These are phyloP conservation scores for Cryoendolithus antarcticus DNA, from an alignment of 2,329 filamentous ascomycete genomes.

Conservation along the genomic window DNA sequence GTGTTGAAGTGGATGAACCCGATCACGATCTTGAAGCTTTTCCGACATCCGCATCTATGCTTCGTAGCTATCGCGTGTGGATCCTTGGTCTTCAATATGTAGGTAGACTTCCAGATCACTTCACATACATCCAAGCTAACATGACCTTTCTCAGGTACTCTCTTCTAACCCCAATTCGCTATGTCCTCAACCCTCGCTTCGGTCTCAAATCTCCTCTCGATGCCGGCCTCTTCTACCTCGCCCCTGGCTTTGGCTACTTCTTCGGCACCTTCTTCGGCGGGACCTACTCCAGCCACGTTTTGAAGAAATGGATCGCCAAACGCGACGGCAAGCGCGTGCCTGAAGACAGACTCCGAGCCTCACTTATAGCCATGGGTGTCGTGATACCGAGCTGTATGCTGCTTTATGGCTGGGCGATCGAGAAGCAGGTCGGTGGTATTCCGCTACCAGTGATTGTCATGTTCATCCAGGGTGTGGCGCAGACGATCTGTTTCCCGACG, in stretches of 20 bases:
- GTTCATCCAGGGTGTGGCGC: constrained; percentile 61
- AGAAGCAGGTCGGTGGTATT: constrained; percentile 43
- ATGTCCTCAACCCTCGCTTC: constrained; percentile 64
- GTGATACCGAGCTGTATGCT: constrained; percentile 51
- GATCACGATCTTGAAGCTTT: constrained; percentile 49
- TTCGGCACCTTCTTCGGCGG: constrained; percentile 60
- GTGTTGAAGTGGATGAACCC: constrained; percentile 57
- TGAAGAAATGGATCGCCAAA: constrained; percentile 51
- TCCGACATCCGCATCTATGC: constrained; percentile 57
- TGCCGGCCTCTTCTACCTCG: constrained; percentile 61
- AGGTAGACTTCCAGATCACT: too few species aligned
- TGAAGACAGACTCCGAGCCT: constrained; percentile 54
- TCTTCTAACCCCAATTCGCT: constrained; percentile 53
- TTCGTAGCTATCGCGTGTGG: constrained; percentile 48
- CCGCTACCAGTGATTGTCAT: constrained; percentile 57
- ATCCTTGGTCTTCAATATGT: constrained; percentile 61
- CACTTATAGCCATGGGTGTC: constrained; percentile 43
- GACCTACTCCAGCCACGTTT: constrained; percentile 54
- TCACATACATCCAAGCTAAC: too few species aligned
- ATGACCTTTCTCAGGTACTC: too few species aligned
- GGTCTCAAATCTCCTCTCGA: constrained; percentile 53
- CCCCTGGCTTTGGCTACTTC: constrained; percentile 58
- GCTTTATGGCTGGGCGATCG: constrained; percentile 55
- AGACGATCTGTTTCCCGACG: constrained; percentile 63
- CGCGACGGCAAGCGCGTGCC: constrained; percentile 47